These are phyloP conservation scores for Brassica rapa DNA, from an alignment of 345 rosid genomes.

Conservation along the genomic window DNA sequence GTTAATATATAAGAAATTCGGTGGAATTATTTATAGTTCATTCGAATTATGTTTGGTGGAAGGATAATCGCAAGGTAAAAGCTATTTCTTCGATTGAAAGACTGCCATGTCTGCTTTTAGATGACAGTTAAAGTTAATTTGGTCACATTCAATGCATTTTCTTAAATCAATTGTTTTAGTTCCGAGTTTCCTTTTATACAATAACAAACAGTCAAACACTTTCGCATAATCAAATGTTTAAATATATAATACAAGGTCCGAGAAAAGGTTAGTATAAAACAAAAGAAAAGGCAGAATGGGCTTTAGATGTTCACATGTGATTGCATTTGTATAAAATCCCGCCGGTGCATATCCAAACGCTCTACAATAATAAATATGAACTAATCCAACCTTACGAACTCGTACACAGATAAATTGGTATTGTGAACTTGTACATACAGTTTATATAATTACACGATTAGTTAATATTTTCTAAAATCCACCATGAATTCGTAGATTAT, in stretches of 20 bases:
- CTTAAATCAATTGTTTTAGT: constrained; percentile 12
- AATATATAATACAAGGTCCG: constrained; percentile 7
- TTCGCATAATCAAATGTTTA: background rate
- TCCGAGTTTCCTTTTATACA: constrained; percentile 3
- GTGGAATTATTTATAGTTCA: background rate
- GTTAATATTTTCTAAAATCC: background rate
- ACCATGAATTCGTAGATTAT: background rate
- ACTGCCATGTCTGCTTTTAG: constrained; percentile 13
- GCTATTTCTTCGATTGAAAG: constrained; percentile 12
- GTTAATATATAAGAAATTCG: background rate
- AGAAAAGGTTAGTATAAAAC: background rate
- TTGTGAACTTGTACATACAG: background rate
- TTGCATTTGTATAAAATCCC: background rate
- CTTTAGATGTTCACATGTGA: constrained; percentile 35
- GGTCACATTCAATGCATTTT: constrained; percentile 28
- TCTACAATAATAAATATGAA: background rate
- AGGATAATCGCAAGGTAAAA: constrained; percentile 20
- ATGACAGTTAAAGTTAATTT: constrained; percentile 10
- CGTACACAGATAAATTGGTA: background rate
- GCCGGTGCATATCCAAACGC: background rate
- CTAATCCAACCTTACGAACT: background rate
- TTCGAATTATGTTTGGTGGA: background rate
- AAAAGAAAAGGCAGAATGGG: background rate
- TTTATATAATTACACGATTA: background rate
- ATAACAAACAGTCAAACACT: constrained; percentile 7